Base-by-base conservation (phyloP, 306 rosid genomes). In the Crataegus laevigata region DNA sequence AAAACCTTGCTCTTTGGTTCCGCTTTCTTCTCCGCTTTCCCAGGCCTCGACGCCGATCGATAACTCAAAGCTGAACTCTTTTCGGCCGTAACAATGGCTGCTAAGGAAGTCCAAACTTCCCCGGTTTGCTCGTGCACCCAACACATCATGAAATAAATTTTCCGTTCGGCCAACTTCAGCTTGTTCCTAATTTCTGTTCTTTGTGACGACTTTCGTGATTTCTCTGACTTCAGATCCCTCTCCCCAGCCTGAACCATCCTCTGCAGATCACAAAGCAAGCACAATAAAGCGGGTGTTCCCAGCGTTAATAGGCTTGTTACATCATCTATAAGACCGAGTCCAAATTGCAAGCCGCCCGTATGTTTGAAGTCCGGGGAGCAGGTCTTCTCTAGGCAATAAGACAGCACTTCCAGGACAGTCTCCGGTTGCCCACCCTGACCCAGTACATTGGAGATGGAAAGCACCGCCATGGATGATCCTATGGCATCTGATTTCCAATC, bases 101-200 rank as follows among this genome's bases (percentile, higher is more conserved):
- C 93, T 70, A 90, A 80, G 73, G 96, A 78, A 64, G 89, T 84
- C 98, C 94, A 91, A 38, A 85, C 91, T 82, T 91, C 97, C 32
- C 75, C 66, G 0, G 88, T 89, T 81, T 91, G 98, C 84, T 89
- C 97, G 47, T 88, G 90, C 58, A 91, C 97, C 97, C 97, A 91
- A 80, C 91, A 94, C 96, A 88, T 87, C 61, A 89, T 81, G 86
- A 91, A 94, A 80, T 77, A 82, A 13, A 84, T 50, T 86, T 91
- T 94, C 83, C 92, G 87, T 72, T 87, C 89, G 6, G 97, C 96
- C 63, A 52, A 76, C 83, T 89, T 91, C 36, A 91, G 86, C 86
- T 86, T 83, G 58, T 71, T 86, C 78, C 89, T 82, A 71, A 69
- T 81, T 70, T 80, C 77, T 84, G 65, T 78, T 43, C 77, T 65